Base-by-base conservation (phyloP, 305 asterid genomes). In the Solanum hybrid region DNA sequence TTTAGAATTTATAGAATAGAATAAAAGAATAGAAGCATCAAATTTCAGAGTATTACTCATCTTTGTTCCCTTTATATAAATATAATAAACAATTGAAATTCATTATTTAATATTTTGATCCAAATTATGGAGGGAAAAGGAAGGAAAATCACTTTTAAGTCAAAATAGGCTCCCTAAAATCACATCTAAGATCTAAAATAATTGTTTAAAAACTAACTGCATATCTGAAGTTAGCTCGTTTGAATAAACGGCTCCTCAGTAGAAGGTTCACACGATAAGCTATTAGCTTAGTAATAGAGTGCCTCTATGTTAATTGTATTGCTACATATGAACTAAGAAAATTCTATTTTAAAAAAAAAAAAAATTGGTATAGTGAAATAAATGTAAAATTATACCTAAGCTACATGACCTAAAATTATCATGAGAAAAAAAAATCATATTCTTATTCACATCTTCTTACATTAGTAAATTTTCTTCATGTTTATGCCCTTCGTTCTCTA, bases 21-120 rank as follows among this genome's bases (percentile, higher is more conserved):
- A 80, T 80, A 51, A 40, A 84, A 84, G 88, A 84, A 84, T 84
- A 84, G 88, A 51, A 84, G 75, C 75, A 46, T 24, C 73, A 42
- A 29, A n/a, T 29, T 82, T 83, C 73, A 28, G 36, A 12, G 75
- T 31, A 5, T 20, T 24, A 84, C 75, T 51, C 87, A 84, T 46
- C 20, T 84, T 84, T 84, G 31, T 31, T 29, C 73, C 71, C 87
- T 40, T 81, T 35, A 64, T 1, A 24, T 69, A 67, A 20, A 35
- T 35, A 78, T 5, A 78, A 34, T 37, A 80, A 31, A 31, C 6
- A 31, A 31, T 37, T 80, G 0, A 22, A 79, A 35, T 79, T 33
- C 24, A 75, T 76, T 76, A 33, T 76, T 76, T 31, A 76, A 31
- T 8, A 76, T 33, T 76, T 16, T 8, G 12, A 76, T 33, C 13